A percentile compares a stretch with the other conserved stretches of the same genome.
phyloP scores from a whole-genome alignment of 257 asterid species.

The Solanum dulcamara region DNA sequence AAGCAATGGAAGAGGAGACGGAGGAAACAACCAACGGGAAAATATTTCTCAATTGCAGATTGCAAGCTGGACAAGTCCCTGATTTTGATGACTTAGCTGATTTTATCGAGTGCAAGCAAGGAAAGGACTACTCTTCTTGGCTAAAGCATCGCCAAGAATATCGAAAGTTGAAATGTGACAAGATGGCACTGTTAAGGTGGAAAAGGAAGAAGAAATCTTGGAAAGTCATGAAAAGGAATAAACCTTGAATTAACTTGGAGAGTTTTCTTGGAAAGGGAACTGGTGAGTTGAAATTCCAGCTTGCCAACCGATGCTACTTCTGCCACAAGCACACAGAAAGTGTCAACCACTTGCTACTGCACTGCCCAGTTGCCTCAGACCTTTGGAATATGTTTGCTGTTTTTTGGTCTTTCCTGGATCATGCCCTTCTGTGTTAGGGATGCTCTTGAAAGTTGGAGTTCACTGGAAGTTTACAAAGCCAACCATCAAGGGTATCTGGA shows the following conservation, averaged over 20 bases:
- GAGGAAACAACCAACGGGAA: conserved; percentile 62
- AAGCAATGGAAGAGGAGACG: conserved; percentile 41
- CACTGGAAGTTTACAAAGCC: no score
- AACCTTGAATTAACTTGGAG: neutral
- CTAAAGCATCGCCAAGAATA: conserved; percentile 42
- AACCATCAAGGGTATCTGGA: no score
- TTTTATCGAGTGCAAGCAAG: conserved; percentile 56
- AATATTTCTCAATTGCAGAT: conserved; percentile 43
- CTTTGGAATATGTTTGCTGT: no score
- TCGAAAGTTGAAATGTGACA: conserved; percentile 44
- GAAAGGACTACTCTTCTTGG: conserved; percentile 64
- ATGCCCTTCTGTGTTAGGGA: no score
- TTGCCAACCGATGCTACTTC: no score
- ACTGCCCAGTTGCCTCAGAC: no score
- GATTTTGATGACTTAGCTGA: conserved; percentile 45
- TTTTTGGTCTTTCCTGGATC: no score
- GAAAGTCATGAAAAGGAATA: conserved; percentile 29
- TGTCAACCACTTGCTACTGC: no score
- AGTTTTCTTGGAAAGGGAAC: neutral
- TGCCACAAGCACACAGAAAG: no score
- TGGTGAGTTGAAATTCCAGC: neutral
- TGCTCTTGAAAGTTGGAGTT: no score
- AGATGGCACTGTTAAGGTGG: conserved; percentile 55
- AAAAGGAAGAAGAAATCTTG: conserved; percentile 43
- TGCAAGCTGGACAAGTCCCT: neutral